phyloP scores from a whole-genome alignment of 2,329 filamentous ascomycete species.

The Lomentospora prolificans region DNA sequence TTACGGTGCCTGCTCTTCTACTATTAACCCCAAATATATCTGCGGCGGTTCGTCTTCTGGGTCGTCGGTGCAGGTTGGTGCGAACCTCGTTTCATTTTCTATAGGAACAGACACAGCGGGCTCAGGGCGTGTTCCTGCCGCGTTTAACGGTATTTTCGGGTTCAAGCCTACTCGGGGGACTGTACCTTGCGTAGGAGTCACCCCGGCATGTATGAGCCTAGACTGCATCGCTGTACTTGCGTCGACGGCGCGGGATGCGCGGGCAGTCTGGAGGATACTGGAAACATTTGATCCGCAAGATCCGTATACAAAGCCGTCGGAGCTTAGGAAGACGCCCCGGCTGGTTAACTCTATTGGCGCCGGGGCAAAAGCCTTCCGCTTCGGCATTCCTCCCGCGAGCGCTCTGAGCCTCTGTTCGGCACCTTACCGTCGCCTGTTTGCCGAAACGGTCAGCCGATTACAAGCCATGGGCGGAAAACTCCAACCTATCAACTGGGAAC shows the following conservation, averaged over 20 bases:
- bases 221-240: constrained; percentile 48
- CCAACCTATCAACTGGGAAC: constrained; percentile 33
- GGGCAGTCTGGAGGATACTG: constrained; percentile 36
- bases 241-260: constrained; percentile 36
- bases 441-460: constrained; percentile 25
- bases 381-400: constrained; percentile 35
- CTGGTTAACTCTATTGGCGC: constrained; percentile 4
- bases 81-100: constrained; percentile 42
- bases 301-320: constrained; percentile 41
- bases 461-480: constrained; percentile 31
- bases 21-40: constrained; percentile 17
- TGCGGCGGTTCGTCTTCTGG: constrained; percentile 46
- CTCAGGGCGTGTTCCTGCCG: constrained; percentile 40
- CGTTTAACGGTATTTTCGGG: constrained; percentile 44
- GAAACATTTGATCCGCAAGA: constrained; percentile 39
- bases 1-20: constrained; percentile 39
- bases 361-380: constrained; percentile 27
- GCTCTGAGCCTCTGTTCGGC: constrained; percentile 29
- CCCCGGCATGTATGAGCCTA: constrained; percentile 45
- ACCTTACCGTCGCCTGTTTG: constrained; percentile 30
- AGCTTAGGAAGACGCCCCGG: constrained; percentile 36
- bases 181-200: constrained; percentile 36
- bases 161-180: constrained; percentile 43
- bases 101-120: constrained; percentile 49
- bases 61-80: constrained; percentile 42